Conservation (phyloP, 257 asterid genomes). For the Salvia miltiorrhiza region DNA sequence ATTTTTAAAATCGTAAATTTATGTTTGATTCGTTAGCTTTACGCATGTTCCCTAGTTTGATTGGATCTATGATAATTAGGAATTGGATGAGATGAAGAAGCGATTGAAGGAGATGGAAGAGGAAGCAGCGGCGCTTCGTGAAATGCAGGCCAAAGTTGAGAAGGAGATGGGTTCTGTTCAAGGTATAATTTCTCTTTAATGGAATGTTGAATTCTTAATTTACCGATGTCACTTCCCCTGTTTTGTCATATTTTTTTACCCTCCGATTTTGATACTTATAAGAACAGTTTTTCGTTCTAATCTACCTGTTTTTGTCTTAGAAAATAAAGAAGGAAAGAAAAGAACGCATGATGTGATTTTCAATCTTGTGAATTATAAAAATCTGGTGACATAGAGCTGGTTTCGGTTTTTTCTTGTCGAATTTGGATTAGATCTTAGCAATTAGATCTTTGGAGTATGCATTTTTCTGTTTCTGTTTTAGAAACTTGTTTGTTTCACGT, state of each 20-base stretch:
- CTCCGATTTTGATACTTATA: neutral
- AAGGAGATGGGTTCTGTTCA: slow-evolving; percentile 67
- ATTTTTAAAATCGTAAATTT: neutral
- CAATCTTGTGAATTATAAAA: neutral
- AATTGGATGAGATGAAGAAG: slow-evolving; percentile 72
- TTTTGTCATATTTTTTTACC: neutral
- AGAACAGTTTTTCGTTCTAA: slow-evolving; percentile 2
- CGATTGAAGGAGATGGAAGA: slow-evolving; percentile 70
- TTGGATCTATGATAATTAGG: slow-evolving; percentile 33
- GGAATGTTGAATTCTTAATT: slow-evolving; percentile 1
- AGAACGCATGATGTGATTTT: neutral
- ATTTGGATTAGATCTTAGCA: neutral
- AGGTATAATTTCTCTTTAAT: slow-evolving; percentile 29
- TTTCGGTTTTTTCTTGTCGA: too few species aligned
- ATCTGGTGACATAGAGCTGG: neutral
- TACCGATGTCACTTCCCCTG: neutral
- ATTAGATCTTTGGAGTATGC: neutral
- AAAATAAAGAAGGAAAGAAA: neutral
- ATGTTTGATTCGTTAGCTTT: neutral
- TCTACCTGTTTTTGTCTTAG: neutral
- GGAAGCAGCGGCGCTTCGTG: slow-evolving; percentile 65
- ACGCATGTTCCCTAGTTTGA: slow-evolving; percentile 11
- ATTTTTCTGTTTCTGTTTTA: neutral
- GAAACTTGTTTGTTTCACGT: neutral
- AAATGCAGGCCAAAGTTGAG: slow-evolving; percentile 69